These are phyloP conservation scores for Microcos paniculata DNA, from an alignment of 345 rosid species.

Conservation along the genomic window DNA sequence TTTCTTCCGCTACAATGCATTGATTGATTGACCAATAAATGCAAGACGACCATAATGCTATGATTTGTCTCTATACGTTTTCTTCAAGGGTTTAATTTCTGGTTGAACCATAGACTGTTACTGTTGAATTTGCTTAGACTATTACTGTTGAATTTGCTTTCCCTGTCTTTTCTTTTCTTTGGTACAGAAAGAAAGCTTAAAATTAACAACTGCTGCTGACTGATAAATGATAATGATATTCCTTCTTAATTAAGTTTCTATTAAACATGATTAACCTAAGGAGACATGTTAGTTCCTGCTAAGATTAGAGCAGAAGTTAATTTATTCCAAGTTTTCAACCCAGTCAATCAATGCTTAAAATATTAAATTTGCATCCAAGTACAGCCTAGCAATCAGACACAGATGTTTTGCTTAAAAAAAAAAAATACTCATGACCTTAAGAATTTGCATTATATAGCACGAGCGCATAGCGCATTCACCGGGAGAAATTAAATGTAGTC, in stretches of 20 bases:
- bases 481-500: not conserved
- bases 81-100: no score
- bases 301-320: not conserved
- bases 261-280: not conserved
- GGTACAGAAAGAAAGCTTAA: not conserved
- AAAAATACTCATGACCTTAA: not conserved
- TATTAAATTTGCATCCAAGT: not conserved
- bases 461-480: not conserved
- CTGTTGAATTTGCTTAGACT: not conserved
- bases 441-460: not conserved
- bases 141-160: not conserved
- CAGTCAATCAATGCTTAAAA: not conserved
- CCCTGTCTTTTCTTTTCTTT: no score
- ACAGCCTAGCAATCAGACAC: not conserved
- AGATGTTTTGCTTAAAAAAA: not conserved
- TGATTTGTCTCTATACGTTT: no score
- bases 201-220: not conserved
- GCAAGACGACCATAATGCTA: no score
- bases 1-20: not conserved
- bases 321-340: not conserved
- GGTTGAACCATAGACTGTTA: no score
- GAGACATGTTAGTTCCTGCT: not conserved
- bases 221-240: not conserved
- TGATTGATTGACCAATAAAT: not conserved
- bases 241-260: not conserved